Conservation (phyloP, 2,329 filamentous ascomycete genomes). For the Gremmenia infestans region DNA sequence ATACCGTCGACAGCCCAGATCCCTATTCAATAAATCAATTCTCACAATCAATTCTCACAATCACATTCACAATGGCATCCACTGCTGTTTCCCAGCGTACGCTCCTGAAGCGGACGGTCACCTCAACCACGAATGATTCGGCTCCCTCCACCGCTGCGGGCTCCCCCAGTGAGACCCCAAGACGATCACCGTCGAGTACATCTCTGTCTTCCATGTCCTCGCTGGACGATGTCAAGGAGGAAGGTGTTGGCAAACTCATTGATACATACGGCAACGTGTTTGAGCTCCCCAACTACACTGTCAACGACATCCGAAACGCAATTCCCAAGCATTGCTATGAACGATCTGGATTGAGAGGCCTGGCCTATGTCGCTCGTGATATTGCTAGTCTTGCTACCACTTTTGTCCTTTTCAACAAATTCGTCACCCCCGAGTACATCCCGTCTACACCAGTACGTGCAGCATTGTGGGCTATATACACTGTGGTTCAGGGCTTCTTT, state of each 20-base stretch:
- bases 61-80: conserved; percentile 26
- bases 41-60: background rate
- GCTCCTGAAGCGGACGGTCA: conserved; percentile 24
- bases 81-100: conserved; percentile 25
- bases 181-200: conserved; percentile 70
- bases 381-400: conserved; percentile 64
- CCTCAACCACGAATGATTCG: conserved; percentile 27
- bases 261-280: conserved; percentile 97
- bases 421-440: conserved; percentile 77
- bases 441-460: conserved; percentile 64
- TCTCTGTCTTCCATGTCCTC: conserved; percentile 87
- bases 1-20: background rate
- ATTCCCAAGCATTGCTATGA: conserved; percentile 98
- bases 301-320: conserved; percentile 94
- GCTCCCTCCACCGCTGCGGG: conserved; percentile 51
- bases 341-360: conserved; percentile 69
- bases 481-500: conserved; percentile 84
- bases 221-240: conserved; percentile 43
- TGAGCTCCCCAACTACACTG: conserved; percentile 88
- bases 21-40: background rate
- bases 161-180: conserved; percentile 56
- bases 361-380: conserved; percentile 83
- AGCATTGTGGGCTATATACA: conserved; percentile 57
- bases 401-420: conserved; percentile 87
- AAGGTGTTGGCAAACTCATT: conserved; percentile 60